phyloP scores from a whole-genome alignment of 2,329 filamentous ascomycete genomes.

The Parafenestella ontariensis region DNA sequence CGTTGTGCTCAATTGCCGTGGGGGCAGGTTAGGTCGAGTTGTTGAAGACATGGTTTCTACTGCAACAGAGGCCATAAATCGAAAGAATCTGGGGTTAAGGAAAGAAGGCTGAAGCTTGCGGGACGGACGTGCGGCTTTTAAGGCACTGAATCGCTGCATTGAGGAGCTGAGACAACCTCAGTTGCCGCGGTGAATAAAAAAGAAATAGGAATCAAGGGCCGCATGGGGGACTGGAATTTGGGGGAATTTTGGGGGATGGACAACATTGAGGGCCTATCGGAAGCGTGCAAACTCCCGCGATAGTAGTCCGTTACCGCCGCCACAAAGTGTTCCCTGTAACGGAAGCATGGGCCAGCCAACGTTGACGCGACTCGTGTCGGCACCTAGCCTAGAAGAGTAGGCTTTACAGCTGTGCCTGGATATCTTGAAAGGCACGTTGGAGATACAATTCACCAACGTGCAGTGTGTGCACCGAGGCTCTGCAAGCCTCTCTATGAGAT shows the following conservation, averaged over 20 bases:
- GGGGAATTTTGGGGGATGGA: conserved; percentile 16
- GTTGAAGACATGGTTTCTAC: conserved; percentile 43
- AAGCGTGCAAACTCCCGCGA: conserved; percentile 18
- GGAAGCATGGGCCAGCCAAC: conserved; percentile 11
- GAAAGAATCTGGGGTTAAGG: conserved; percentile 20
- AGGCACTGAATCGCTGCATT: conserved; percentile 45
- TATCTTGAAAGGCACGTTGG: background rate
- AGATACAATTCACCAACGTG: background rate
- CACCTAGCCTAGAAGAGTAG: background rate
- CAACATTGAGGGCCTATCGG: conserved; percentile 38
- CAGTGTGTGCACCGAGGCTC: background rate
- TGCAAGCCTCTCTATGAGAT: background rate
- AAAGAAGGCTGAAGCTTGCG: conserved; percentile 23
- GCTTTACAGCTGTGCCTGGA: background rate
- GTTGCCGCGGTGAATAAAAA: conserved; percentile 40
- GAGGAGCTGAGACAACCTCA: conserved; percentile 32
- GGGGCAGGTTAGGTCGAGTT: conserved; percentile 46
- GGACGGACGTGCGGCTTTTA: conserved; percentile 43
- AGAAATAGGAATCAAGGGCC: conserved; percentile 35
- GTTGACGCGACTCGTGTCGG: background rate
- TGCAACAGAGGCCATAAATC: conserved; percentile 46
- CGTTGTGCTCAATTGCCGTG: conserved; percentile 50
- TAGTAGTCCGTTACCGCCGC: conserved; percentile 20
- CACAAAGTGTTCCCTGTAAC: conserved; percentile 11
- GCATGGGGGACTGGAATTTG: conserved; percentile 16